Conservation (phyloP, 768 basidiomycete species). For the Lactifluus piperatus region DNA sequence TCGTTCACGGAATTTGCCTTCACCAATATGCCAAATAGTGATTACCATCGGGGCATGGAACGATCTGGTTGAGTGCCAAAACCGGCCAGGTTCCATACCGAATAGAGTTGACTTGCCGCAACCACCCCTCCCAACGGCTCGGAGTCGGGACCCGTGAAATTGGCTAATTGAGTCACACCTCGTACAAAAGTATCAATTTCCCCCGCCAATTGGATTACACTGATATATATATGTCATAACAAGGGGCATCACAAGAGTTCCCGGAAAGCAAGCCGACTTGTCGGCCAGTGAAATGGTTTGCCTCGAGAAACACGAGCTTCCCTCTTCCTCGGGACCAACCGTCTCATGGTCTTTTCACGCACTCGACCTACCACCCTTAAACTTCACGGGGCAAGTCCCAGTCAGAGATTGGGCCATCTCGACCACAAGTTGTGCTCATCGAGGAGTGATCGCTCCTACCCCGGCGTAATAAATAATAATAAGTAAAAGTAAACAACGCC, state of each 20-base stretch:
- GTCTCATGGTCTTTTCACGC: background rate
- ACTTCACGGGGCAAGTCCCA: background rate
- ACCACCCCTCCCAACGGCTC: background rate
- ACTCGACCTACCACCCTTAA: background rate
- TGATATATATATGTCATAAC: slow-evolving; percentile 12
- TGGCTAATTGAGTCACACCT: background rate
- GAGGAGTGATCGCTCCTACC: background rate
- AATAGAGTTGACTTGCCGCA: slow-evolving; percentile 20
- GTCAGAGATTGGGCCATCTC: background rate
- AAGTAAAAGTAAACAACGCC: background rate
- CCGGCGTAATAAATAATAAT: background rate
- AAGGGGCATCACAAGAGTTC: slow-evolving; percentile 9
- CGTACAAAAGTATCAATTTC: slow-evolving; percentile 9
- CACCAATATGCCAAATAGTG: slow-evolving; percentile 16
- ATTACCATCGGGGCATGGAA: slow-evolving; percentile 16
- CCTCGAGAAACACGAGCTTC: slow-evolving; percentile 17
- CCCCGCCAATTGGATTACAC: slow-evolving; percentile 12
- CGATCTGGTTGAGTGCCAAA: slow-evolving; percentile 12
- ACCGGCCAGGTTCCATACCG: slow-evolving; percentile 9
- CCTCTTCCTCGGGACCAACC: slow-evolving; percentile 8
- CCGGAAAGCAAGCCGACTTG: slow-evolving; percentile 9
- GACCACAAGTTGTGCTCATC: background rate
- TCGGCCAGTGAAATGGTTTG: slow-evolving; percentile 11
- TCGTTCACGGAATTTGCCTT: slow-evolving; percentile 12
- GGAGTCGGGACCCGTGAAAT: background rate